Percentiles rank a stretch among this genome's conserved stretches.
Evolutionary conservation across 2,329 filamentous ascomycete species (phyloP).

Genomic region (Pseudogymnoascus sp.): DNA sequence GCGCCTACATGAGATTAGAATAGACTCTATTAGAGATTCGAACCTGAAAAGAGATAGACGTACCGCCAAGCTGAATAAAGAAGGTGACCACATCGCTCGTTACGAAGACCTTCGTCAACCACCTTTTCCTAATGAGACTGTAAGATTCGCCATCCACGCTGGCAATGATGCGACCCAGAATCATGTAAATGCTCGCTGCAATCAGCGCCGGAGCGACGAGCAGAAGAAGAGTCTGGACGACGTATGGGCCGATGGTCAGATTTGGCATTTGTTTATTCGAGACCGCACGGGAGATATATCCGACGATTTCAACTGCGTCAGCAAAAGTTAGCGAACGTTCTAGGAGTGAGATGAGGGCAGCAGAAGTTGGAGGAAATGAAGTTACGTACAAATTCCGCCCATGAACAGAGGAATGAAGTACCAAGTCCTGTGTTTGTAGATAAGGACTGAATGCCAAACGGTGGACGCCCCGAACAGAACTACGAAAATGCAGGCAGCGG

Average conservation of each 20-base stretch:
- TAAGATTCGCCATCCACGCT: conserved; percentile 29
- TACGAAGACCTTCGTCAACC: conserved; percentile 39
- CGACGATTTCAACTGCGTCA: too few species aligned
- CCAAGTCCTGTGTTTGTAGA: too few species aligned
- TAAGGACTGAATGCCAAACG: too few species aligned
- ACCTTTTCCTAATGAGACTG: conserved; percentile 31
- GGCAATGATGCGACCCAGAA: conserved; percentile 28
- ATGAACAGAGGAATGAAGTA: too few species aligned
- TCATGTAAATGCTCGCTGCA: conserved; percentile 32
- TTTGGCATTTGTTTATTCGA: conserved; percentile 13
- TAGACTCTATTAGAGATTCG: neutral
- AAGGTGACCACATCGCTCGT: conserved; percentile 36
- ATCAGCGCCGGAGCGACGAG: conserved; percentile 31
- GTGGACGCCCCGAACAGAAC: too few species aligned
- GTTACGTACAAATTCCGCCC: too few species aligned
- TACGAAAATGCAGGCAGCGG: too few species aligned
- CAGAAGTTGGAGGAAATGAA: too few species aligned
- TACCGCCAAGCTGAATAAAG: conserved; percentile 32
- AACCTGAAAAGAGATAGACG: neutral
- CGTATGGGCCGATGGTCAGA: conserved; percentile 22
- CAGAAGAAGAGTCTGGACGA: conserved; percentile 28
- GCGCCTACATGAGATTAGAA: conserved; percentile 3
- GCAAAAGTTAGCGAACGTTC: too few species aligned
- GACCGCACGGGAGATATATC: too few species aligned
- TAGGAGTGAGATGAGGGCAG: too few species aligned